Evolutionary conservation across 345 rosid genomes (phyloP), one percentile per base, ranked within the genome.

Genomic region (Gossypium australe): DNA sequence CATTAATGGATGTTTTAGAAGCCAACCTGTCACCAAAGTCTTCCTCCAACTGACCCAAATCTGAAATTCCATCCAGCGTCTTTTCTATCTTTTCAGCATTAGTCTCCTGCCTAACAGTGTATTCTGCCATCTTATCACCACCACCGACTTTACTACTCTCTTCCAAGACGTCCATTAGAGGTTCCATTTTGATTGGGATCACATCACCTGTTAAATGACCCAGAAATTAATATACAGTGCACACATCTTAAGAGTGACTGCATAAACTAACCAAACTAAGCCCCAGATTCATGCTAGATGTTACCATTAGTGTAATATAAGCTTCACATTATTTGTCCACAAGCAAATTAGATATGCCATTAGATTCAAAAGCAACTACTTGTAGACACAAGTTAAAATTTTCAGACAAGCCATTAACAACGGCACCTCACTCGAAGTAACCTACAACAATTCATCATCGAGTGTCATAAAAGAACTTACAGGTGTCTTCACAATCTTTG

Each of bases 31-130:
- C 72, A 9, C 70, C 73, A 34, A 73, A 56, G 13, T 80, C 84
- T 79, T 88, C 75, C 56, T 84, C 84, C 13, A 77, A 74, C 72
- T 79, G 80, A 83, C 77, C 51, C 79, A 73, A 66, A 79, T 72
- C 76, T 14, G 82, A 77, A 76, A 73, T 44, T 13, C 11, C 58
- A 12, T 80, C 82, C 27, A 55, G 76, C 16, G 48, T 74, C 84
- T 79, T 82, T 75, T 58, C 83, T n/a, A 69, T 18, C 53, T 34
- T 34, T 13, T 64, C 65, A 11, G 57, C 62, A 74, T 74, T 71
- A 65, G 70, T 55, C 76, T 63, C 76, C 22, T 64, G 67, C 16
- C 56, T 67, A 59, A 5, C 74, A 78, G 61, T 9, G 27, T 16
- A 44, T 11, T 75, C 41, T 75, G 78, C 70, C 69, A 73, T 3